Evolutionary conservation across 176 grass and related monocot species (phyloP), one percentile per base, ranked within the genome.

Genomic region (Carex scoparia): DNA sequence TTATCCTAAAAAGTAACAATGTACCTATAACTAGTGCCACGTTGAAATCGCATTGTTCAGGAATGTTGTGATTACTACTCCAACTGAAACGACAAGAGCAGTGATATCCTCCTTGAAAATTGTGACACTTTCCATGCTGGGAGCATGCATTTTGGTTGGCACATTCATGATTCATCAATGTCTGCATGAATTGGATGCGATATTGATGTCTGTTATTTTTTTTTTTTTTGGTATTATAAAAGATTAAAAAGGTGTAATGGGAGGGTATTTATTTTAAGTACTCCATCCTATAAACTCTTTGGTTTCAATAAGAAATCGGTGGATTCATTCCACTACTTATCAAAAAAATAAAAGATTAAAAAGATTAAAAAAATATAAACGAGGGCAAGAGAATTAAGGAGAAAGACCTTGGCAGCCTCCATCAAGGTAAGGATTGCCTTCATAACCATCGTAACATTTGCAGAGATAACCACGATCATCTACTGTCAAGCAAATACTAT

Each of bases 341-440:
- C 23, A 23, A 23, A 23, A 23, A 23, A 23, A 23, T 35, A 46
- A 7, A 46, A 46, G 6, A 7, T 46, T 1, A 46, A 46, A 46
- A 46, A 46, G 0, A 35, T 35, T 0, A 35, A 35, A 35, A 0
- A 35, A 35, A 35, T 2, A 35, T 35, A 46, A 69, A 12, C 1
- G 28, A 32, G 33, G 6, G 23, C 42, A 54, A 23, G 77, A 80
- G 11, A 18, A 5, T 35, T 35, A 35, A 35, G 33, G 30, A 60
- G 10, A 73, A 40, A 19, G 38, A 80, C 85, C 85, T 87, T 72
- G 79, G 38, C 85, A 87, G 6, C 85, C 85, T 57, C 40, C 6
- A 0, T 32, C 13, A 15, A 87, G 32, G 69, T 87, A 87, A 30
- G 7, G 44, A 48, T 48, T 48, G 7, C 85, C 85, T 81, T 74